These are phyloP conservation scores for Ambrosia artemisiifolia DNA, from an alignment of 129 eudicot genomes.

Conservation along the genomic window DNA sequence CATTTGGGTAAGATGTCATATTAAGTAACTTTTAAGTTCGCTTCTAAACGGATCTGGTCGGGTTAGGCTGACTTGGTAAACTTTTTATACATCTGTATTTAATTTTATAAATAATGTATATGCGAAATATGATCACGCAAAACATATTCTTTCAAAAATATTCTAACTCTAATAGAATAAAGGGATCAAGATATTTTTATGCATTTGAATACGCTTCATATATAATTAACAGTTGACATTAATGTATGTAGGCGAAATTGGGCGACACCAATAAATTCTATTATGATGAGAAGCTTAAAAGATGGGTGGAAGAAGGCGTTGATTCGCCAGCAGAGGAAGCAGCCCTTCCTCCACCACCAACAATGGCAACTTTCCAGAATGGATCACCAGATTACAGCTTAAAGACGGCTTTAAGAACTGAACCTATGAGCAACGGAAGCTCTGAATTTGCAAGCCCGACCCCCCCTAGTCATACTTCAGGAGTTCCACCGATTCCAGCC, in stretches of 20 bases:
- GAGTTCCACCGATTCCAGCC: conserved; percentile 83
- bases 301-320: conserved; percentile 99
- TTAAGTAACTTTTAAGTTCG: not conserved
- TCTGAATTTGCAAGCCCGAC: conserved; percentile 51
- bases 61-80: not conserved
- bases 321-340: conserved; percentile 84
- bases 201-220: not conserved
- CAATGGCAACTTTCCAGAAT: conserved; percentile 55
- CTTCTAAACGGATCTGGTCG: not conserved
- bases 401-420: conserved; percentile 50
- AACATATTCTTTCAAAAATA: not conserved
- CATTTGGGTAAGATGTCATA: too few species aligned
- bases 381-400: conserved; percentile 66
- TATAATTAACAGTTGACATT: not conserved
- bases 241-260: conserved; percentile 69
- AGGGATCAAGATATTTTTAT: not conserved
- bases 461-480: conserved; percentile 49
- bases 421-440: conserved; percentile 49
- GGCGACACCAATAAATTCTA: conserved; percentile 88
- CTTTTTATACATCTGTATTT: not conserved
- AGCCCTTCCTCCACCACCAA: conserved; percentile 88
- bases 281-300: conserved; percentile 82
- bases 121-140: not conserved
- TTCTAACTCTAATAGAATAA: not conserved
- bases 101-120: not conserved